Percentiles rank a stretch among this genome's conserved stretches.
phyloP scores from a whole-genome alignment of 495 filamentous ascomycete species.

The Rostrohypoxylon terebratum region DNA sequence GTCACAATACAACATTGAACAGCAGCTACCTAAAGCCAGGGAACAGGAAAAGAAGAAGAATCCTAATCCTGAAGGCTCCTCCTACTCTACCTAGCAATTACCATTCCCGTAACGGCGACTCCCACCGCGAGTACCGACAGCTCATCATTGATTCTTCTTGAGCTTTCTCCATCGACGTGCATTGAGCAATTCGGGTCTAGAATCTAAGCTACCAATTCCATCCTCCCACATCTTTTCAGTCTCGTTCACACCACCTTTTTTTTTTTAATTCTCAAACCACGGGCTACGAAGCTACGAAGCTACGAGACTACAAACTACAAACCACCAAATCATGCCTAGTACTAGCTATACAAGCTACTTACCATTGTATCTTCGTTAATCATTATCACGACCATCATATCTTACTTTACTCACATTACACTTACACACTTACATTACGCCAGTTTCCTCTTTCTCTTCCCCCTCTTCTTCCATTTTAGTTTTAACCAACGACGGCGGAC shows the following conservation, averaged over 20 bases:
- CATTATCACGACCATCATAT: slow-evolving; percentile 9
- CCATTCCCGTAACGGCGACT: slow-evolving; percentile 36
- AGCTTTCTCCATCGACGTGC: slow-evolving; percentile 43
- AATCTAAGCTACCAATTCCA: slow-evolving; percentile 35
- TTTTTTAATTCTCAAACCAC: slow-evolving; percentile 8
- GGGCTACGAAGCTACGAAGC: slow-evolving; percentile 7
- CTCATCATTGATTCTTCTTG: slow-evolving; percentile 35
- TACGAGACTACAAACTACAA: background rate
- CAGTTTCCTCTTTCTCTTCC: background rate
- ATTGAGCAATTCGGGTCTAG: slow-evolving; percentile 41
- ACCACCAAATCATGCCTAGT: background rate
- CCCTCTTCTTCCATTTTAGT: background rate
- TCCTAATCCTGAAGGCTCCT: slow-evolving; percentile 17
- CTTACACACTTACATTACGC: slow-evolving; percentile 1
- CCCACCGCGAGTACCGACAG: slow-evolving; percentile 47
- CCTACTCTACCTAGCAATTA: slow-evolving; percentile 5
- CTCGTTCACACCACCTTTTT: slow-evolving; percentile 36
- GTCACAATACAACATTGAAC: slow-evolving; percentile 29
- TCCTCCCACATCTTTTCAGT: slow-evolving; percentile 31
- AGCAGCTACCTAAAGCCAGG: slow-evolving; percentile 2
- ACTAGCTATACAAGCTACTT: background rate
- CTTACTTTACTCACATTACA: slow-evolving; percentile 3
- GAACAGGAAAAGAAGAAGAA: slow-evolving; percentile 9
- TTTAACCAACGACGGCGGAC: slow-evolving; percentile 7
- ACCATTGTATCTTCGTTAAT: slow-evolving; percentile 19